Evolutionary conservation across 2,329 filamentous ascomycete species (phyloP).

Genomic region (Diaporthe capsici): DNA sequence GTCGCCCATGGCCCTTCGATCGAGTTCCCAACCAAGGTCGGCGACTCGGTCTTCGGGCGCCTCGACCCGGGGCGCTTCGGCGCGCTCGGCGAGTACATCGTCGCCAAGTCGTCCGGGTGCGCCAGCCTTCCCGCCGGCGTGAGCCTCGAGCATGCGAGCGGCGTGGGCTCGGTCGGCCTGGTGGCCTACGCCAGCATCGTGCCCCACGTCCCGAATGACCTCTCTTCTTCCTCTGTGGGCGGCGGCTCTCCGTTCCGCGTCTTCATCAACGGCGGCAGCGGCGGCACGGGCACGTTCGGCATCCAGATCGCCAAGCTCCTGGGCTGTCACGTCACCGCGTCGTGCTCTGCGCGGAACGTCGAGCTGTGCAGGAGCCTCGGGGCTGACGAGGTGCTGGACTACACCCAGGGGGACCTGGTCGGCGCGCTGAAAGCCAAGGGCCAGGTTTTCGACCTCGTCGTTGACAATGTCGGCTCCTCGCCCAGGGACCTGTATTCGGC

Average conservation of each 20-base stretch:
- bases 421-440: conserved; percentile 61
- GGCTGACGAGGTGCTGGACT: conserved; percentile 75
- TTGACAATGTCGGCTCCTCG: conserved; percentile 68
- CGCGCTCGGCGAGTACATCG: conserved; percentile 53
- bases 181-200: conserved; percentile 63
- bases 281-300: conserved; percentile 71
- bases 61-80: conserved; percentile 51
- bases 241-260: conserved; percentile 55
- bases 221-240: neutral
- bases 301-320: conserved; percentile 75
- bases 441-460: conserved; percentile 63
- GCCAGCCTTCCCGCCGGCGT: conserved; percentile 60
- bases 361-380: conserved; percentile 70
- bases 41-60: conserved; percentile 62
- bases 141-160: conserved; percentile 55
- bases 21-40: conserved; percentile 49
- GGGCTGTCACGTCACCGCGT: conserved; percentile 70
- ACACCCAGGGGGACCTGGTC: conserved; percentile 64
- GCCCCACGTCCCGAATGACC: conserved; percentile 60
- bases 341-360: conserved; percentile 70
- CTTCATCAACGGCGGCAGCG: conserved; percentile 75
- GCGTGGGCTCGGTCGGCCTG: conserved; percentile 59
- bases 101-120: conserved; percentile 47
- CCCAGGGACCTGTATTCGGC: conserved; percentile 66
- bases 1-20: conserved; percentile 51